Evolutionary conservation across 2,329 filamentous ascomycete species (phyloP), one percentile per base, ranked within the genome.

Genomic region (Curvularia hawaiiensis): DNA sequence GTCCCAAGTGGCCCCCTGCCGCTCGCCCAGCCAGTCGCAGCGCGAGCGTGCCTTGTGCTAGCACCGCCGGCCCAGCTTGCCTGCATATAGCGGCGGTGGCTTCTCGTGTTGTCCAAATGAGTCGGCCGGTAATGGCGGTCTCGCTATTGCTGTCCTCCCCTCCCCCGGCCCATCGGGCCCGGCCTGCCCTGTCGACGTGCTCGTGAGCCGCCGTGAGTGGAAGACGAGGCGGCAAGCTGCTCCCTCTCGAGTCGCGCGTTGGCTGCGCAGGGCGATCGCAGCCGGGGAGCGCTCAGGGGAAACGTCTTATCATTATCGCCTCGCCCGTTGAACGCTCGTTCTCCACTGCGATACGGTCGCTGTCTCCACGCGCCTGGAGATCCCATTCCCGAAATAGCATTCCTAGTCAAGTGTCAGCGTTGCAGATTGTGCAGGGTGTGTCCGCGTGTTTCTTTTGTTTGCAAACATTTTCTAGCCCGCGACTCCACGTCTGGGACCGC

Each of bases 51-150:
- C 64, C 65, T 68, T 55, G 46, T 58, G 67, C 72, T 74, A 74
- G 52, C 35, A 68, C 61, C 1, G 47, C 60, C 64, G 56, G 58
- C 69, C 70, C 65, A 72, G 70, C 66, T 64, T 65, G 61, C 45
- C 58, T 62, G 57, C 60, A 55, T 47, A 64, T 64, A 59, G 62
- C 59, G 60, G 62, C 59, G 56, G 62, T 64, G 67, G 65, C 68
- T 68, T 63, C 61, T 72, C 71, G 71, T 73, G 69, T 74, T 67
- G 60, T 57, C 62, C 59, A 71, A 66, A 73, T 74, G 70, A 74
- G 63, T 52, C 56, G 26, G 28, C 28, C 40, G 35, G 35, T 38
- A 38, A 38, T 38, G 35, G 35, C 35, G 35, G 16, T 18, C 14
- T 38, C 14, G 35, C 35, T n/a, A 10, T 18, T 18, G 35, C 35